phyloP scores from a whole-genome alignment of 108 stramenopile genomes.

The Chaetoceros tenuissimus region DNA sequence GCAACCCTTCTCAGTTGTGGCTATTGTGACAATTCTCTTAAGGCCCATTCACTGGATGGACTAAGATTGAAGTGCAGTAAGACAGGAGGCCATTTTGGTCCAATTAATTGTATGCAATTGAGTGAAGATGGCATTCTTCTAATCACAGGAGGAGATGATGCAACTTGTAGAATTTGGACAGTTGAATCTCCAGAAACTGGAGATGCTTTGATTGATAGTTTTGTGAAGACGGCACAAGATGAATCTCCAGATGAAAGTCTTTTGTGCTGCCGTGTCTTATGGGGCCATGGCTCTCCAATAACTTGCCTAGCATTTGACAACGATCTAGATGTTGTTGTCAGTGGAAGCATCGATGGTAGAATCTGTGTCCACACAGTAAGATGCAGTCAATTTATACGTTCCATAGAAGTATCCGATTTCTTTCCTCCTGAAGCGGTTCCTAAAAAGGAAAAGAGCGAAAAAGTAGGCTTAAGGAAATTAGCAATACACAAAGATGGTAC shows the following conservation, averaged over 20 bases:
- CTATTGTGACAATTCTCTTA: slow-evolving; percentile 64
- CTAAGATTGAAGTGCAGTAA: slow-evolving; percentile 33
- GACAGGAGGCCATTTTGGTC: slow-evolving; percentile 58
- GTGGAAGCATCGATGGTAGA: slow-evolving; percentile 45
- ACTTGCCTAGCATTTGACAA: slow-evolving; percentile 51
- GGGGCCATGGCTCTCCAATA: slow-evolving; percentile 61
- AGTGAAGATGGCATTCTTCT: slow-evolving; percentile 52
- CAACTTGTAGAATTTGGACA: slow-evolving; percentile 72
- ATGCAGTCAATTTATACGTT: slow-evolving; percentile 62
- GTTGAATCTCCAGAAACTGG: slow-evolving; percentile 66
- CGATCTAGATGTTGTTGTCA: slow-evolving; percentile 64
- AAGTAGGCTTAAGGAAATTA: slow-evolving; percentile 35
- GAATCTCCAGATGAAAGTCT: slow-evolving; percentile 15
- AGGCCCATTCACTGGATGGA: slow-evolving; percentile 57
- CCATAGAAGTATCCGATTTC: slow-evolving; percentile 4
- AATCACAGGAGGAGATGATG: slow-evolving; percentile 71
- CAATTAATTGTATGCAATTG: slow-evolving; percentile 54
- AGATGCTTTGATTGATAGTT: slow-evolving; percentile 57
- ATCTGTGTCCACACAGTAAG: slow-evolving; percentile 71
- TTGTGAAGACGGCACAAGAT: slow-evolving; percentile 50
- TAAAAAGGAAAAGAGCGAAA: slow-evolving; percentile 13
- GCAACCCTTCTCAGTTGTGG: slow-evolving; percentile 52
- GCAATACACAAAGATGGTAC: slow-evolving; percentile 47
- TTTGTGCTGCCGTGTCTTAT: slow-evolving; percentile 50
- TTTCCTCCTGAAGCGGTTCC: slow-evolving; percentile 23